Evolutionary conservation across 495 filamentous ascomycete genomes (phyloP), one percentile per base, ranked within the genome.

Genomic region (Peziza echinospora): DNA sequence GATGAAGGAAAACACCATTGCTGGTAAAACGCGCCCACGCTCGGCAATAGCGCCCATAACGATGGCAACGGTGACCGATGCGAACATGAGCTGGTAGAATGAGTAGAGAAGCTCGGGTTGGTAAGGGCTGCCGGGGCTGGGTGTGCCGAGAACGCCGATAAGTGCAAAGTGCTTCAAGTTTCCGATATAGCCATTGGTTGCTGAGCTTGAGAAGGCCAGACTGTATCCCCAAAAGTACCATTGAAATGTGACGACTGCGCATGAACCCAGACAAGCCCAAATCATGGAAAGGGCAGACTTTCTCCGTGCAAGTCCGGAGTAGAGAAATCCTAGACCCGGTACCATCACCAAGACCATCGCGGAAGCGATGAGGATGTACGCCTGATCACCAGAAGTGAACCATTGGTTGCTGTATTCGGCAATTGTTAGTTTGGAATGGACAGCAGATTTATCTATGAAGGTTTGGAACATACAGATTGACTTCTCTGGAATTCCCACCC

Each of bases 181-280:
- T 41, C 89, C 89, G 56, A 96, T 93, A 64, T 76, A 97, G 28
- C 67, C 67, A 54, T 69, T 82, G 44, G 80, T 86, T 26, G 82
- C 87, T 4, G 75, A 69, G 59, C 78, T 76, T 43, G 82, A 89
- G 66, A 96, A 92, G 37, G 89, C 74, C 43, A 97, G 65, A 3
- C 84, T 93, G 60, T 93, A 96, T 39, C 89, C 89, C 91, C 89
- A 96, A 69, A 97, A 93, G 68, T 94, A 97, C 87, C 89, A 97
- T 60, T 96, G 89, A 66, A 96, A 93, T 23, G 80, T 78, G 19
- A 92, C 75, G 43, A 97, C 78, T 24, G 83, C 85, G 43, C 77
- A 76, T 13, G 86, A 84, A 69, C 89, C 84, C 63, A 96, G 74
- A 51, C 78, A 80, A 7, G 91, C 76, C 91, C 91, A 96, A 65